Evolutionary conservation across 371 early-diverging fungal genomes (phyloP).

Genomic region (Quaeritorhiza haematococci): DNA sequence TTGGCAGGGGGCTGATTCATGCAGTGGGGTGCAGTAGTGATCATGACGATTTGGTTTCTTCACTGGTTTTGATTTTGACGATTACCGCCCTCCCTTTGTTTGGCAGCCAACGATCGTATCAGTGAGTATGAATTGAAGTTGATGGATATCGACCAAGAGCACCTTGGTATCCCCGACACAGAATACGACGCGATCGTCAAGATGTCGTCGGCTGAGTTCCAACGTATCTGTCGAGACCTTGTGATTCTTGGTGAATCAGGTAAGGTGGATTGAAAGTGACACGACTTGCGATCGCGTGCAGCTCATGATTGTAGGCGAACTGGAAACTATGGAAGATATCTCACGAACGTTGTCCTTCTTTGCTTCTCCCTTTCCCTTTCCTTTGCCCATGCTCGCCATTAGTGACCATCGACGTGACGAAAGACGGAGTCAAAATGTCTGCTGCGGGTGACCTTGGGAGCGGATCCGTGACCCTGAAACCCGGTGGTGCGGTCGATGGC

Average conservation of each 20-base stretch:
- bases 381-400: background rate
- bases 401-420: slow-evolving; percentile 73
- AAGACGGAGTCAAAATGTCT: slow-evolving; percentile 89
- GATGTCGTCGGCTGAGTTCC: slow-evolving; percentile 88
- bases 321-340: background rate
- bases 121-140: slow-evolving; percentile 94
- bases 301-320: too few relatives aligned
- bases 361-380: slow-evolving; percentile 3
- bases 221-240: slow-evolving; percentile 88
- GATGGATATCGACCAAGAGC: slow-evolving; percentile 95
- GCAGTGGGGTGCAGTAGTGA: too few relatives aligned
- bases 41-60: too few relatives aligned
- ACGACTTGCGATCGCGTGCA: background rate
- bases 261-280: slow-evolving; percentile 17
- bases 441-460: slow-evolving; percentile 87
- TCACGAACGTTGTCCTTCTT: background rate
- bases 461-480: slow-evolving; percentile 79
- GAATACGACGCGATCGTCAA: slow-evolving; percentile 84
- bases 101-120: slow-evolving; percentile 71
- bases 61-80: background rate
- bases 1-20: too few relatives aligned
- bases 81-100: background rate
- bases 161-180: slow-evolving; percentile 93
- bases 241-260: slow-evolving; percentile 80
- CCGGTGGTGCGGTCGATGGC: slow-evolving; percentile 69